Conservation (phyloP, 2,329 filamentous ascomycete species). For the Aspergillus chevalieri region DNA sequence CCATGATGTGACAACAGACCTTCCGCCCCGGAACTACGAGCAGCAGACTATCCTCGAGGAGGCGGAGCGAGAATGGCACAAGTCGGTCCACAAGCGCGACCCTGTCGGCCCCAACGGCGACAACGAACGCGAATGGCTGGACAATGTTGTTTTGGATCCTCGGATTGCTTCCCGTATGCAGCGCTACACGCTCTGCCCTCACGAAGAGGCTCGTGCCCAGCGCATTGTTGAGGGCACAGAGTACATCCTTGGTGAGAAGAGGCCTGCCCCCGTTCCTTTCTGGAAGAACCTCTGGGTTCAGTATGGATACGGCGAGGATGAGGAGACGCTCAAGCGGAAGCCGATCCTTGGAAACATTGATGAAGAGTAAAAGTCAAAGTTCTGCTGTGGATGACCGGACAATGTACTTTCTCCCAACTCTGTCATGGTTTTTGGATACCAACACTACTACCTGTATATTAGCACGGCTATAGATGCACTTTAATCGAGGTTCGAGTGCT, state of each 20-base stretch:
- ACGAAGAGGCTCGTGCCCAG: slow-evolving; percentile 63
- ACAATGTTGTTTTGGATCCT: slow-evolving; percentile 67
- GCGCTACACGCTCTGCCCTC: slow-evolving; percentile 62
- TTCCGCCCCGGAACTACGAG: slow-evolving; percentile 46
- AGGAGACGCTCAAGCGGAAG: slow-evolving; percentile 32
- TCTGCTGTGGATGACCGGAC: slow-evolving; percentile 5
- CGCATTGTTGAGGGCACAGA: slow-evolving; percentile 59
- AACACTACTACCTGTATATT: background rate
- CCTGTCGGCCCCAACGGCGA: slow-evolving; percentile 41
- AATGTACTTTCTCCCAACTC: no score
- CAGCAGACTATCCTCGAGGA: slow-evolving; percentile 58
- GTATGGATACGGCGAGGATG: slow-evolving; percentile 38
- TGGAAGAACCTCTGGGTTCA: slow-evolving; percentile 37
- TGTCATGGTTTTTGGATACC: no score
- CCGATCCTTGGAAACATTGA: slow-evolving; percentile 37
- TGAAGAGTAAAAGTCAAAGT: slow-evolving; percentile 21
- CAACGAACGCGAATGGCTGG: slow-evolving; percentile 68
- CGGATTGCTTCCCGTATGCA: slow-evolving; percentile 75
- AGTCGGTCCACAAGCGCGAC: slow-evolving; percentile 58
- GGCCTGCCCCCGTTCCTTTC: slow-evolving; percentile 27
- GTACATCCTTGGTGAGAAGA: slow-evolving; percentile 61
- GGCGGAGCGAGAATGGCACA: slow-evolving; percentile 80
- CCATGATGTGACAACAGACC: background rate
- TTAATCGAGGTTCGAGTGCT: no score
- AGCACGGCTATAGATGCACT: background rate